These are phyloP conservation scores for Breviolum minutum DNA, from an alignment of 73 alveolate species.

Conservation along the genomic window DNA sequence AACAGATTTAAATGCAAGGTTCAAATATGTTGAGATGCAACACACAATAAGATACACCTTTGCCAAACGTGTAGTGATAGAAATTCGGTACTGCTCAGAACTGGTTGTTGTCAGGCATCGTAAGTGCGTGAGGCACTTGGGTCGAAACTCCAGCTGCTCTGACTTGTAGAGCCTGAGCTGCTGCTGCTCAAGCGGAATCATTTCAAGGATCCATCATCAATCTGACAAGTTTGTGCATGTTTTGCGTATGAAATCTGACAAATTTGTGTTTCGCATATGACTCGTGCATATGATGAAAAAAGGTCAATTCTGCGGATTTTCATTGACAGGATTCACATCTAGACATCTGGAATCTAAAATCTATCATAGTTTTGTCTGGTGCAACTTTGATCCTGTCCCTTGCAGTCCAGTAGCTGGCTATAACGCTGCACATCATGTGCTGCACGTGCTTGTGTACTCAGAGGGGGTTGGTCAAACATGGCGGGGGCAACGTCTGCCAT, in stretches of 20 bases:
- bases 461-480: neutral
- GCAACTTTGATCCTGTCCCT: no score
- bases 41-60: neutral
- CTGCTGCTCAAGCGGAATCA: neutral
- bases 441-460: constrained; percentile 65
- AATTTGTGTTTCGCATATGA: neutral
- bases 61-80: no score
- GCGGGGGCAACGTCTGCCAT: neutral
- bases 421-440: constrained; percentile 65
- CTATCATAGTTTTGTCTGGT: no score
- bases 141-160: constrained; percentile 25
- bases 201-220: neutral
- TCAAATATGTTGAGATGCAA: neutral
- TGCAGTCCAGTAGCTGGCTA: constrained; percentile 32
- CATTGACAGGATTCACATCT: neutral
- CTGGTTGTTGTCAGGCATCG: neutral
- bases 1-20: neutral
- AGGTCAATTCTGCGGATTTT: neutral
- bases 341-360: neutral
- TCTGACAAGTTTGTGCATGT: neutral
- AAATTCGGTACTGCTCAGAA: neutral
- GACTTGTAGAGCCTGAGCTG: constrained; percentile 32
- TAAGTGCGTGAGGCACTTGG: constrained; percentile 44
- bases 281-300: neutral
- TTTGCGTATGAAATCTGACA: neutral